Evolutionary conservation across 257 asterid genomes (phyloP), one percentile per base, ranked within the genome.

Genomic region (Gentiana dahurica): DNA sequence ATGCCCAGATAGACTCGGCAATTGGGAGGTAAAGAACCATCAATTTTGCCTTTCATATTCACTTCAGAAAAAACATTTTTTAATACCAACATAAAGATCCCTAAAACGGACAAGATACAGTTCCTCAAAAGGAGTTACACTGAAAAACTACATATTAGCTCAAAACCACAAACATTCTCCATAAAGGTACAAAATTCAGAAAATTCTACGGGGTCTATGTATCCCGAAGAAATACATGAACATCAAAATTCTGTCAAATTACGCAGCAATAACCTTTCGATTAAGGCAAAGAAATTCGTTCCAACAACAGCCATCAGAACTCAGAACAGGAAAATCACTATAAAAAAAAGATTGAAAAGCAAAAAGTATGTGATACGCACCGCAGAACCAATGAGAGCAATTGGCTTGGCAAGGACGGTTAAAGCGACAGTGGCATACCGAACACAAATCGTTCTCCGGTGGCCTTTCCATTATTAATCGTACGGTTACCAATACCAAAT

Each of bases 311-410:
- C 13, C 46, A 51, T 11, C 12, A 55, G 44, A 59, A 52, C 49
- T 37, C 61, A 12, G 12, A 8, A 39, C 5, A 39, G 45, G 45
- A 39, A 41, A 41, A 49, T 3, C 47, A 34, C 24, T 12, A 37
- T 37, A 3, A 53, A 34, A 45, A 44, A n/a, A 36, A 33, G 37
- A 4, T 37, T 10, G 34, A 46, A 15, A 55, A 64, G 46, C 51
- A 34, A 57, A 45, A 9, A 2, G 1, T 36, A 49, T 32, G 13
- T 6, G 57, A 13, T 32, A 70, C 84, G 38, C 34, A 91, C 98
- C 89, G 66, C 98, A 91, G 62, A 82, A 91, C 96, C 96, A 91
- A 65, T 91, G 98, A 60, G 88, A 77, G 67, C 96, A 91, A 74
- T 91, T 91, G 54, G 95, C 94, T 69, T 91, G 95, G 73, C 94